Evolutionary conservation across 129 eudicot genomes (phyloP).

Genomic region (Tagetes erecta): DNA sequence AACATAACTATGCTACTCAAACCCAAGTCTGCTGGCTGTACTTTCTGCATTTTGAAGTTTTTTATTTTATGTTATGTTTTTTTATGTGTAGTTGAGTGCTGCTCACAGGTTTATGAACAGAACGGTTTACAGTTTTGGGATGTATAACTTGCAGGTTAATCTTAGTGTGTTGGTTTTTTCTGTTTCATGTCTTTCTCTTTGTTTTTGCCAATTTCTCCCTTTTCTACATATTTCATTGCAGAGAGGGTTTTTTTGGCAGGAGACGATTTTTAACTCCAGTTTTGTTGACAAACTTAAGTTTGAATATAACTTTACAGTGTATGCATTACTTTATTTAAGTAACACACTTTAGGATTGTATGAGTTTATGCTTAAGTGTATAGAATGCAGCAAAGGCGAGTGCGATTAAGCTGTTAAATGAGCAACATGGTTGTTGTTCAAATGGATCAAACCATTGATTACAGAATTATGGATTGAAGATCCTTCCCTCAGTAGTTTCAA

Average conservation of each 20-base stretch:
- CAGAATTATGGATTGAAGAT: slow-evolving; percentile 7
- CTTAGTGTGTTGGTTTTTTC: background rate
- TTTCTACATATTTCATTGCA: background rate
- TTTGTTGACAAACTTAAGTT: background rate
- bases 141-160: background rate
- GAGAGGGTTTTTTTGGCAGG: background rate
- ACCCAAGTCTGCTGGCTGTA: background rate
- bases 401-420: slow-evolving; percentile 13
- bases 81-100: background rate
- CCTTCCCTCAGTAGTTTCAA: background rate
- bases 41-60: slow-evolving; percentile 21
- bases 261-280: slow-evolving; percentile 8
- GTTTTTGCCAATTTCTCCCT: background rate
- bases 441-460: background rate
- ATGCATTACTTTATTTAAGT: background rate
- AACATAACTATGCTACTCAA: slow-evolving; percentile 16
- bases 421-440: slow-evolving; percentile 16
- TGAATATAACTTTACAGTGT: background rate
- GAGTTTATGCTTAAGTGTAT: background rate
- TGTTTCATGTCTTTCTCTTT: background rate
- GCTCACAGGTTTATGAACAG: background rate
- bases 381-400: background rate
- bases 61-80: background rate
- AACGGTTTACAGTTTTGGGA: background rate
- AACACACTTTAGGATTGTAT: background rate